A percentile compares a stretch with the other conserved stretches of the same genome.
phyloP scores from a whole-genome alignment of 129 eudicot species.

The Ambrosia trifida region DNA sequence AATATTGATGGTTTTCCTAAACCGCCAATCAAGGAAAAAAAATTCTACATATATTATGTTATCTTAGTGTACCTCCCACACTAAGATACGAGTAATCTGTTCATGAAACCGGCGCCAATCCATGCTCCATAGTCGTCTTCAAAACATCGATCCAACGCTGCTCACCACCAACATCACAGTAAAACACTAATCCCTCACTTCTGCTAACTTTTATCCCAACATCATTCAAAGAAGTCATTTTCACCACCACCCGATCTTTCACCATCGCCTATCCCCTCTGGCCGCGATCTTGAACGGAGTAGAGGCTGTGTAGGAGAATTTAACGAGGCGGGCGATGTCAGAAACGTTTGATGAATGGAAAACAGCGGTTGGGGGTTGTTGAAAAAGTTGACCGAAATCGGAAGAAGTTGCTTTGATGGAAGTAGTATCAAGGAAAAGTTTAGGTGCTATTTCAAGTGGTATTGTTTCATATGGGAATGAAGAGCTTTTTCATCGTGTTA shows the following conservation, averaged over 20 bases:
- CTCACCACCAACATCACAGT: conserved; percentile 83
- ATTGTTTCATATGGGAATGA: conserved; percentile 33
- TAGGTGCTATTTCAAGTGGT: conserved; percentile 38
- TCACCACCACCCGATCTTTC: conserved; percentile 67
- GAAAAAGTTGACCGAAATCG: conserved; percentile 68
- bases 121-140: conserved; percentile 47
- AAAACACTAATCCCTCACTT: conserved; percentile 53
- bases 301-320: conserved; percentile 45
- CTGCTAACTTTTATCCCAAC: conserved; percentile 50
- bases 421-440: conserved; percentile 30
- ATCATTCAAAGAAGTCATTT: conserved; percentile 44
- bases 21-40: too few relatives aligned
- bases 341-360: conserved; percentile 52
- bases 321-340: conserved; percentile 56
- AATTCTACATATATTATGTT: too few relatives aligned
- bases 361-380: conserved; percentile 54
- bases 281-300: conserved; percentile 58
- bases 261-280: conserved; percentile 88
- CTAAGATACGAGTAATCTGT: conserved; percentile 85
- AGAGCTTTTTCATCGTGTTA: conserved; percentile 36
- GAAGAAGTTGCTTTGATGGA: conserved; percentile 53
- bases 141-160: conserved; percentile 81
- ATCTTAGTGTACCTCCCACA: conserved; percentile 92
- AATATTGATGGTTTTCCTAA: too few relatives aligned
- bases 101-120: conserved; percentile 85